These are phyloP conservation scores for Hypoxylon fuscum DNA, from an alignment of 495 filamentous ascomycete species.

Conservation along the genomic window DNA sequence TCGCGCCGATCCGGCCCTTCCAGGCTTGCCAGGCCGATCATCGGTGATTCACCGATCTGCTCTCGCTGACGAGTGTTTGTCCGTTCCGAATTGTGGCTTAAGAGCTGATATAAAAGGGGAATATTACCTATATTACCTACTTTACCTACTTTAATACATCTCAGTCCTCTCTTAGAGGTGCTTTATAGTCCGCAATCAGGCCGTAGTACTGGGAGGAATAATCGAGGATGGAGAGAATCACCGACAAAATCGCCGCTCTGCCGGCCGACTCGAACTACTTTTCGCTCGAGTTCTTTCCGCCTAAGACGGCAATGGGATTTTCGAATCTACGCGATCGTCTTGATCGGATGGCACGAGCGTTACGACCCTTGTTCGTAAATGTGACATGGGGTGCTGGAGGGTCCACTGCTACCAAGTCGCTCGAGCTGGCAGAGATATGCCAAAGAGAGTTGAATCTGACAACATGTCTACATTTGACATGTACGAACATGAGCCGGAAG, in stretches of 20 bases:
- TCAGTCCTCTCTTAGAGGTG: neutral
- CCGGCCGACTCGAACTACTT: slow-evolving; percentile 85
- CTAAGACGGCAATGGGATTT: slow-evolving; percentile 93
- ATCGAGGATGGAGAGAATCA: slow-evolving; percentile 83
- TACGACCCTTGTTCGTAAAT: slow-evolving; percentile 93
- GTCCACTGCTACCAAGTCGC: slow-evolving; percentile 85
- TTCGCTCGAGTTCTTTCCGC: slow-evolving; percentile 98
- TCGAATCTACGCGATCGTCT: slow-evolving; percentile 92
- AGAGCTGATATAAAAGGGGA: neutral
- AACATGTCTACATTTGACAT: slow-evolving; percentile 95
- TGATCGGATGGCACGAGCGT: slow-evolving; percentile 90
- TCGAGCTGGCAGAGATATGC: slow-evolving; percentile 95
- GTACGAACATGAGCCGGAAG: slow-evolving; percentile 93
- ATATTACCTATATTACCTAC: neutral
- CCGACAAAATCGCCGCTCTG: slow-evolving; percentile 93
- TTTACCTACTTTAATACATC: neutral
- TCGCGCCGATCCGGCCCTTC: slow-evolving; percentile 11
- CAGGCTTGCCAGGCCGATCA: neutral
- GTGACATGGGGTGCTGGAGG: slow-evolving; percentile 99
- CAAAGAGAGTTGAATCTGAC: slow-evolving; percentile 90
- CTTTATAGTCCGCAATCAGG: neutral
- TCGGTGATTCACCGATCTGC: neutral
- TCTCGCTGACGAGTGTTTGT: slow-evolving; percentile 4
- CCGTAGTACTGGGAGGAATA: neutral
- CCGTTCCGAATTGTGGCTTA: neutral